Base-by-base conservation (phyloP, 2,329 filamentous ascomycete species). In the Cryphonectria naterciae region DNA sequence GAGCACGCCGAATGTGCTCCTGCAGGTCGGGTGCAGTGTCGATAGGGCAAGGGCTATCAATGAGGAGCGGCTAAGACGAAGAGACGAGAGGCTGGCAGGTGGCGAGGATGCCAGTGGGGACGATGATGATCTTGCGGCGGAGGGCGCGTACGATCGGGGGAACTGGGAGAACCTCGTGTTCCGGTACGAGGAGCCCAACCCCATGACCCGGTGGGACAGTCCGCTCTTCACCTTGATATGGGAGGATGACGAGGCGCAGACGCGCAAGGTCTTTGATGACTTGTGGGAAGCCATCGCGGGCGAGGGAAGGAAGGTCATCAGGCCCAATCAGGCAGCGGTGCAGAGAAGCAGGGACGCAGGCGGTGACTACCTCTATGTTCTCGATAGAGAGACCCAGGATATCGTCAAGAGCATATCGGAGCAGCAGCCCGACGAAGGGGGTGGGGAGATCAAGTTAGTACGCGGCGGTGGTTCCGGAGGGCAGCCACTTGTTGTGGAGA, bases 101-200 rank as follows among this genome's bases (percentile, higher is more conserved):
- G 68, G 65, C 15, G 43, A 78, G 77, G 32, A 25, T 58, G 68
- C 67, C 5, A 64, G 65, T 19, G 71, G 68, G n/a, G 80, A 78
- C 1, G 85, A 81, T 37, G 80, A 78, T 1, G 85, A 81, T 35
- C 72, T 73, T 63, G 70, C 37, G 10, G 58, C 54, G 10, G 78
- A 82, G 22, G 83, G 84, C 52, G 78, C 86, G 0, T 90, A 90
- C 73, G 83, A 84, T 60, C 82, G 81, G 1, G 83, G 80, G 22
- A 91, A 93, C 78, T 93, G 93, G 85, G 92, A 94, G 74, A 94
- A 94, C 75, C 85, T 95, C 15, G 88, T 94, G 46, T 95, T 93
- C 78, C 86, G 93, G 68, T 95, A 95, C 78, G 93, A 97, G 80
- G 93, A 97, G 81, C 93, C 93, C 19, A 96, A 95, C 78, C 88